Evolutionary conservation across 257 asterid species (phyloP).

Genomic region (Solanum peruvianum): DNA sequence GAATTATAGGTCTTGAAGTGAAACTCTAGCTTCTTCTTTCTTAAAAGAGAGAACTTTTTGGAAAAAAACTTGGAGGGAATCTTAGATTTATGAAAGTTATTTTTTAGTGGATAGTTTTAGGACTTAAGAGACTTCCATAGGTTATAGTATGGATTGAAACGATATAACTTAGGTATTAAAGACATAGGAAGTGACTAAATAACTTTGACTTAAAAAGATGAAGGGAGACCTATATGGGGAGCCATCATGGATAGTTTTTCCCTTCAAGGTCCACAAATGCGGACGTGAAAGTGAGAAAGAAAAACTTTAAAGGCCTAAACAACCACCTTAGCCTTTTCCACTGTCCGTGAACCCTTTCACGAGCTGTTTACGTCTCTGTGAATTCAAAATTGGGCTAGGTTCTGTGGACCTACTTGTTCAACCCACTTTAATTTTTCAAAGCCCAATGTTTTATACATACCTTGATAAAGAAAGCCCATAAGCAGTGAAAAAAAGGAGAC

Average conservation of each 20-base stretch:
- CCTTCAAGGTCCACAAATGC: neutral
- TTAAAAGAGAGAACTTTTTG: neutral
- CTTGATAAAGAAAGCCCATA: no score
- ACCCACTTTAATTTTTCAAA: neutral
- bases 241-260: neutral
- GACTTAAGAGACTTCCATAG: neutral
- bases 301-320: neutral
- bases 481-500: no score
- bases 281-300: neutral
- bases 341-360: neutral
- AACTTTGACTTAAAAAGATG: neutral
- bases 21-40: neutral
- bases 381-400: neutral
- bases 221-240: neutral
- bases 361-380: neutral
- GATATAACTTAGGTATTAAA: neutral
- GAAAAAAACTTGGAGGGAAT: neutral
- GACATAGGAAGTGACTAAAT: neutral
- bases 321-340: neutral
- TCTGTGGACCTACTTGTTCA: neutral
- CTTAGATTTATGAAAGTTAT: neutral
- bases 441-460: neutral
- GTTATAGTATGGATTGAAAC: neutral
- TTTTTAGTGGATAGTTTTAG: neutral
- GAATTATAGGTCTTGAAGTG: neutral